Conservation (phyloP, 441 rosid species). For the Iberis amara region DNA sequence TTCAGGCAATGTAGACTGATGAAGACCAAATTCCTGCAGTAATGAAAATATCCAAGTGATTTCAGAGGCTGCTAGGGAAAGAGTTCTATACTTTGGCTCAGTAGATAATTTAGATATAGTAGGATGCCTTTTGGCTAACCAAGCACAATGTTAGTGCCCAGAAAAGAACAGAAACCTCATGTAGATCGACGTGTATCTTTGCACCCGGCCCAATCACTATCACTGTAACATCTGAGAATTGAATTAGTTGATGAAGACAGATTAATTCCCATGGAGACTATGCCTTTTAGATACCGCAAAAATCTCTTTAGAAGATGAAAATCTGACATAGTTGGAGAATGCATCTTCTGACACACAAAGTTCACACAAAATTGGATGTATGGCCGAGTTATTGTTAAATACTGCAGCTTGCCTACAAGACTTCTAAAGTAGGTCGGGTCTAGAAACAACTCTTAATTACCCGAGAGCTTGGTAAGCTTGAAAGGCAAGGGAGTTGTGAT, state of each 20-base stretch:
- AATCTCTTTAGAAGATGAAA: background rate
- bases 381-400: background rate
- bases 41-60: background rate
- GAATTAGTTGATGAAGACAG: background rate
- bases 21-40: background rate
- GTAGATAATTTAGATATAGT: background rate
- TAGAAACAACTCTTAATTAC: background rate
- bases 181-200: background rate
- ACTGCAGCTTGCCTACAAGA: background rate
- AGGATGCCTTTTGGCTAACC: background rate
- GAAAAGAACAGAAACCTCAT: background rate
- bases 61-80: background rate
- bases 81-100: background rate
- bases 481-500: background rate
- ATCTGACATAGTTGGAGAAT: background rate
- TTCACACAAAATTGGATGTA: background rate
- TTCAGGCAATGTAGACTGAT: background rate
- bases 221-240: background rate
- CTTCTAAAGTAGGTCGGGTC: no score
- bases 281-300: background rate
- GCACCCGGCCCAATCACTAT: background rate
- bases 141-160: background rate
- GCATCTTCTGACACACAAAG: background rate
- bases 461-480: background rate
- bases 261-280: background rate